phyloP scores from a whole-genome alignment of 192 early-diverging fungal genomes.

The Backusella luteola region DNA sequence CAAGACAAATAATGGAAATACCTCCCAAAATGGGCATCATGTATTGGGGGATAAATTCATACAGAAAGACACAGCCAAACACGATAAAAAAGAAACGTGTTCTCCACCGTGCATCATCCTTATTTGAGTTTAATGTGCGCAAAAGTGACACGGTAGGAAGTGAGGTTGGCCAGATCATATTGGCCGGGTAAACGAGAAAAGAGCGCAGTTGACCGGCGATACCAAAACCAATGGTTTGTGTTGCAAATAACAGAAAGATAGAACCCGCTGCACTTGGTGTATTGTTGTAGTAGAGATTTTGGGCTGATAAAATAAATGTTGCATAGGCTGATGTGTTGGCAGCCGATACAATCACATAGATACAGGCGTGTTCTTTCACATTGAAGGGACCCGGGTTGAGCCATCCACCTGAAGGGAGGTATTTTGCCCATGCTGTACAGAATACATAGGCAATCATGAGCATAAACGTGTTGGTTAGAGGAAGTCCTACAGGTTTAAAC shows the following conservation, averaged over 20 bases:
- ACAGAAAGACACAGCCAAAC: slow-evolving; percentile 37
- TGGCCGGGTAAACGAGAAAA: slow-evolving; percentile 46
- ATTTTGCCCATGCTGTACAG: slow-evolving; percentile 59
- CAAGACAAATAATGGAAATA: slow-evolving; percentile 41
- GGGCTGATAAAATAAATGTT: slow-evolving; percentile 34
- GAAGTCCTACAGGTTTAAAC: slow-evolving; percentile 77
- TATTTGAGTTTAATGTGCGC: slow-evolving; percentile 30
- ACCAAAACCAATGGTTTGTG: slow-evolving; percentile 33
- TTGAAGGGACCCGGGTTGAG: slow-evolving; percentile 49
- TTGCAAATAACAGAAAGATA: slow-evolving; percentile 26
- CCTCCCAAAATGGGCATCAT: slow-evolving; percentile 38
- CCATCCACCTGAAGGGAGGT: slow-evolving; percentile 52
- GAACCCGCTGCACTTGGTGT: slow-evolving; percentile 14
- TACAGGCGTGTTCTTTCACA: slow-evolving; percentile 48
- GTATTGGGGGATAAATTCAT: slow-evolving; percentile 43
- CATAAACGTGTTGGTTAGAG: slow-evolving; percentile 64
- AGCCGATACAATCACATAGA: slow-evolving; percentile 44
- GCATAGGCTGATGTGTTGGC: slow-evolving; percentile 42
- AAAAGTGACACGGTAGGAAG: slow-evolving; percentile 47
- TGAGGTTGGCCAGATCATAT: slow-evolving; percentile 56
- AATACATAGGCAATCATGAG: slow-evolving; percentile 73
- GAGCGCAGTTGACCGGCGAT: slow-evolving; percentile 44
- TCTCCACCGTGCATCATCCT: slow-evolving; percentile 13
- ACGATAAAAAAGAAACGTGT: slow-evolving; percentile 43
- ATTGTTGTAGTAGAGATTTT: slow-evolving; percentile 42